Conservation (phyloP, 306 rosid genomes). For the Astragalus membranaceus region DNA sequence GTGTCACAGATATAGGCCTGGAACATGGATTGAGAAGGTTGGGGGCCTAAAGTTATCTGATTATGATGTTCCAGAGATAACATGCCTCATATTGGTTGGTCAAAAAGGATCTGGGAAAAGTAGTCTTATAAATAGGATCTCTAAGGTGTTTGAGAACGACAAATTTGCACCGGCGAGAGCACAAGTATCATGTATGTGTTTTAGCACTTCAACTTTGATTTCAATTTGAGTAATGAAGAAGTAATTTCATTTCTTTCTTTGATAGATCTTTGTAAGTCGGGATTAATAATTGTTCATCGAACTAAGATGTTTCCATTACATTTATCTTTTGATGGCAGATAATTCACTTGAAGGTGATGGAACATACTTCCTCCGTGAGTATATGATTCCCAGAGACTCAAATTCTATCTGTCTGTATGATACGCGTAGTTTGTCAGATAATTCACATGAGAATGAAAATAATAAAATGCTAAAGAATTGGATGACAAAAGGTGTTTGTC, state of each 20-base stretch:
- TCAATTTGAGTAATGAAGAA: slow-evolving; percentile 4
- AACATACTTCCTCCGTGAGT: slow-evolving; percentile 77
- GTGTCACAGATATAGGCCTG: slow-evolving; percentile 67
- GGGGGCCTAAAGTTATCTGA: slow-evolving; percentile 41
- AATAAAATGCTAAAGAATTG: slow-evolving; percentile 41
- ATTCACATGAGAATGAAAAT: slow-evolving; percentile 39
- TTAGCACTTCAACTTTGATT: not conserved
- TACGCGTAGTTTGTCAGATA: slow-evolving; percentile 64
- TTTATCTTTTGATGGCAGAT: slow-evolving; percentile 37
- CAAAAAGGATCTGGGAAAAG: slow-evolving; percentile 85
- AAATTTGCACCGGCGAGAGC: slow-evolving; percentile 62
- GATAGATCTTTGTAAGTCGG: slow-evolving; percentile 1
- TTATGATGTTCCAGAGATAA: slow-evolving; percentile 70
- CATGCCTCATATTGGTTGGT: slow-evolving; percentile 68
- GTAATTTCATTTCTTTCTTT: not conserved
- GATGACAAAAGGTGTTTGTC: slow-evolving; percentile 75
- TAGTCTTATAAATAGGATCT: slow-evolving; percentile 79
- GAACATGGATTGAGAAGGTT: slow-evolving; percentile 56
- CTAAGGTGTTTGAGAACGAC: slow-evolving; percentile 62
- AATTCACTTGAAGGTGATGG: slow-evolving; percentile 62
- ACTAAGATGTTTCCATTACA: not conserved
- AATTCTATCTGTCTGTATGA: slow-evolving; percentile 67
- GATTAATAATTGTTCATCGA: not conserved
- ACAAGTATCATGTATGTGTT: slow-evolving; percentile 71
- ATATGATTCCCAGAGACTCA: slow-evolving; percentile 68